Percentiles rank a stretch among this genome's conserved stretches.
Evolutionary conservation across 2,329 filamentous ascomycete species (phyloP).

Genomic region (Cryphonectria parasitica): DNA sequence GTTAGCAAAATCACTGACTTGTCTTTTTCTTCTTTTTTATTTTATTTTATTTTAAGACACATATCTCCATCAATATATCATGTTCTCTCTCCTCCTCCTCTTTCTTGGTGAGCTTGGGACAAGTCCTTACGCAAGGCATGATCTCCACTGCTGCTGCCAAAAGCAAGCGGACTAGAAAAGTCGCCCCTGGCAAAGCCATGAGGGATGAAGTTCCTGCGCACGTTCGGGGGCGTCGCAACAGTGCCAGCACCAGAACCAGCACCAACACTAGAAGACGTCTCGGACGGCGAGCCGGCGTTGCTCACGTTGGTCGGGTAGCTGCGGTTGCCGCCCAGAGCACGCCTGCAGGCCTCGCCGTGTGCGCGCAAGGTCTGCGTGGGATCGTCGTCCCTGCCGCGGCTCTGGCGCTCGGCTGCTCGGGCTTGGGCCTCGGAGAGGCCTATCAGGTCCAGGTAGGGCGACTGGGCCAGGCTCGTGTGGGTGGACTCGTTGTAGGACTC

Average conservation of each 20-base stretch:
- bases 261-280: not conserved
- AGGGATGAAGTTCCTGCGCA: constrained; percentile 20
- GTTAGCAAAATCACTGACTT: constrained; percentile 9
- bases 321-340: constrained; percentile 5
- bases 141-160: constrained; percentile 1
- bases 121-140: constrained; percentile 19
- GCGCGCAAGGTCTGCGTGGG: constrained; percentile 30
- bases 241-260: not conserved
- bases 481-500: constrained; percentile 17
- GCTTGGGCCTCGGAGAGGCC: constrained; percentile 38
- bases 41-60: not conserved
- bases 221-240: constrained; percentile 8
- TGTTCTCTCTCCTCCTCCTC: too few species aligned
- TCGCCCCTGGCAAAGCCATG: constrained; percentile 22
- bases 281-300: constrained; percentile 17
- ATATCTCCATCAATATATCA: too few species aligned
- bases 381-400: constrained; percentile 33
- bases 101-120: too few species aligned
- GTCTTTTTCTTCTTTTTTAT: not conserved
- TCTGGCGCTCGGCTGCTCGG: constrained; percentile 34
- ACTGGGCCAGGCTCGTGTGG: constrained; percentile 31
- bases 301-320: constrained; percentile 22
- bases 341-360: constrained; percentile 21
- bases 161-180: constrained; percentile 18
- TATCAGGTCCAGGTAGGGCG: constrained; percentile 39